phyloP scores from a whole-genome alignment of 1,139 yeast species.

The Zygosaccharomyces pseudobailii region DNA sequence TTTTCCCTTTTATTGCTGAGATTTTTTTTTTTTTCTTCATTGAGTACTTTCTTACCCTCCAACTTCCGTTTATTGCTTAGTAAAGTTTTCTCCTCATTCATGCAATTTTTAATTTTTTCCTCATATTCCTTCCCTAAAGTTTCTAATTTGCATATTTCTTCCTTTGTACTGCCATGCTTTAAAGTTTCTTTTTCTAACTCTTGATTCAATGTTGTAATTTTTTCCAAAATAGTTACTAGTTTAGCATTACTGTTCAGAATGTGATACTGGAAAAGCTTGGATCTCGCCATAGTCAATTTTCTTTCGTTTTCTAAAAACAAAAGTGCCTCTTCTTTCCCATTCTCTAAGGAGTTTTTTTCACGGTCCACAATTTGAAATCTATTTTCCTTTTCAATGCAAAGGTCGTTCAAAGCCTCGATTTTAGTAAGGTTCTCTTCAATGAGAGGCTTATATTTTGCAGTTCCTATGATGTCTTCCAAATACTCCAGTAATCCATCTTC shows the following conservation, averaged over 20 bases:
- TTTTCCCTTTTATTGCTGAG: conserved; percentile 57
- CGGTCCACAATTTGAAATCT: conserved; percentile 75
- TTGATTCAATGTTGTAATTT: conserved; percentile 39
- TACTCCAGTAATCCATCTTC: conserved; percentile 95
- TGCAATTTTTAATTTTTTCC: conserved; percentile 36
- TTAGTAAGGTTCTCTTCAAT: conserved; percentile 62
- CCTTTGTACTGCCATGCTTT: conserved; percentile 43
- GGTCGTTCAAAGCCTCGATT: conserved; percentile 68
- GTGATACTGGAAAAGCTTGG: conserved; percentile 55
- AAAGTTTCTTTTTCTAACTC: conserved; percentile 46
- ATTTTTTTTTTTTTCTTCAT: conserved; percentile 72
- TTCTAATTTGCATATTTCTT: conserved; percentile 37
- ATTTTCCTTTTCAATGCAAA: conserved; percentile 74
- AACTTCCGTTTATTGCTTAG: conserved; percentile 10
- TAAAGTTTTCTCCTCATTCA: conserved; percentile 40
- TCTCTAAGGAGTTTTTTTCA: conserved; percentile 68
- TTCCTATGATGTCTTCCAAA: conserved; percentile 94
- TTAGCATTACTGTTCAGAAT: conserved; percentile 41
- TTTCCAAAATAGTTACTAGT: conserved; percentile 38
- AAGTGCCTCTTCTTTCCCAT: conserved; percentile 65
- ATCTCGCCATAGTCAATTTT: conserved; percentile 47
- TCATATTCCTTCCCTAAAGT: conserved; percentile 35
- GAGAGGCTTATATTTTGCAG: conserved; percentile 71
- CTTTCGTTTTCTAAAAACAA: conserved; percentile 64
- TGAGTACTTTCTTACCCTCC: conserved; percentile 53